Percentiles rank a stretch among this genome's conserved stretches.
Conservation (phyloP, 345 rosid species). For the Brassica juncea region DNA sequence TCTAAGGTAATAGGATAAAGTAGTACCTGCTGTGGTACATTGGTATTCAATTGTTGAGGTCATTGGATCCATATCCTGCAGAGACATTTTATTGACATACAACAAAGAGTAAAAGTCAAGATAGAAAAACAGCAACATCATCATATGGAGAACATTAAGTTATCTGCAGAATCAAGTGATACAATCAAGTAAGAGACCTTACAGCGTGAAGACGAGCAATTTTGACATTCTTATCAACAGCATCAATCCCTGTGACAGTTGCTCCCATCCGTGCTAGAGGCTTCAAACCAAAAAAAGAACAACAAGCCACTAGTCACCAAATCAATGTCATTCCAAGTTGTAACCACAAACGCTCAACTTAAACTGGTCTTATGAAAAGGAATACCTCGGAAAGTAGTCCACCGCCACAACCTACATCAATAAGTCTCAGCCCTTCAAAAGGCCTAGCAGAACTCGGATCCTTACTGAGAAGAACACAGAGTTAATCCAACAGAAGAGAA, state of each 20-base stretch:
- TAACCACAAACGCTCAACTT: too few relatives aligned
- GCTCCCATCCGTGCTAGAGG: constrained; percentile 99
- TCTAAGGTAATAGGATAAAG: constrained; percentile 13
- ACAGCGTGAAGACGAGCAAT: constrained; percentile 94
- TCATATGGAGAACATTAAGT: not conserved
- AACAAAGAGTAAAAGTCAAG: not conserved
- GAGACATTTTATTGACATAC: constrained; percentile 24
- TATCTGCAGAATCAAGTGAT: not conserved
- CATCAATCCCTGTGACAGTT: constrained; percentile 87
- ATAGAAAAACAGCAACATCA: not conserved
- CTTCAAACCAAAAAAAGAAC: constrained; percentile 48
- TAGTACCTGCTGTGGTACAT: constrained; percentile 88
- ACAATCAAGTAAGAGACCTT: constrained; percentile 41
- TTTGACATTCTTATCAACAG: constrained; percentile 85
- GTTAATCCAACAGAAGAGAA: not conserved
- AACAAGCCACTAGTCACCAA: constrained; percentile 9
- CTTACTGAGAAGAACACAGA: constrained; percentile 54
- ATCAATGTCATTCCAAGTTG: constrained; percentile 11
- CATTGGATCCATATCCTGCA: constrained; percentile 72
- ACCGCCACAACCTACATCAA: constrained; percentile 95
- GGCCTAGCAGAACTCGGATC: constrained; percentile 72
- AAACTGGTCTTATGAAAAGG: too few relatives aligned
- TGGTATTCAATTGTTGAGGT: constrained; percentile 76
- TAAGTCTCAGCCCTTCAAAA: constrained; percentile 72
- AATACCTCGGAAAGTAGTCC: constrained; percentile 94